phyloP scores from a whole-genome alignment of 73 alveolate species.

The Stentor roeselii region DNA sequence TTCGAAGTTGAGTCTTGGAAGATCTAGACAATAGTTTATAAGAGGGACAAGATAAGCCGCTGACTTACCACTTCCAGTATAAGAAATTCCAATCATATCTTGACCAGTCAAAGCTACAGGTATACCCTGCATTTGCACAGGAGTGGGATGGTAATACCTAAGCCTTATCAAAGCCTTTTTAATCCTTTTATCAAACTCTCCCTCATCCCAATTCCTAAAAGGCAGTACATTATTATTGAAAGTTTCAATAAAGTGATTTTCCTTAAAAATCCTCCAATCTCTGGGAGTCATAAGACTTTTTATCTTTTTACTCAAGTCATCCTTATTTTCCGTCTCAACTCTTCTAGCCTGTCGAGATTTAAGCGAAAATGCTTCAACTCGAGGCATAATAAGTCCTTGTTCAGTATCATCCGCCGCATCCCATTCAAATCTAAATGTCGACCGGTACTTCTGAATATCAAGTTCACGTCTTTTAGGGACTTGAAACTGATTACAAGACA shows the following conservation, averaged over 20 bases:
- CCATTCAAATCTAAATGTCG: slow-evolving; percentile 52
- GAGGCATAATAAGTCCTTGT: slow-evolving; percentile 27
- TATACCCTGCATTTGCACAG: slow-evolving; percentile 60
- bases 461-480: background rate
- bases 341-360: background rate
- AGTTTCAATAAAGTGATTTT: slow-evolving; percentile 40
- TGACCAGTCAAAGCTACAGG: slow-evolving; percentile 68
- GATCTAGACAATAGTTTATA: slow-evolving; percentile 62
- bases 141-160: slow-evolving; percentile 55
- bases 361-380: background rate
- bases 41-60: slow-evolving; percentile 84
- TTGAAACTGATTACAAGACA: background rate
- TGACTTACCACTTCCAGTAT: slow-evolving; percentile 92
- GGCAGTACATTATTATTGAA: background rate
- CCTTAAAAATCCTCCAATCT: slow-evolving; percentile 86
- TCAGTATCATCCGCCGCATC: slow-evolving; percentile 57
- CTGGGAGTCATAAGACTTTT: slow-evolving; percentile 56
- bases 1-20: slow-evolving; percentile 67
- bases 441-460: slow-evolving; percentile 47
- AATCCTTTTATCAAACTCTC: background rate
- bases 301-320: slow-evolving; percentile 36
- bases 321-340: background rate
- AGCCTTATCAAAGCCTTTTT: background rate
- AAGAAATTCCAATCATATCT: slow-evolving; percentile 75
- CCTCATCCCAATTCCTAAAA: background rate